Percentiles rank a stretch among this genome's conserved stretches.
Evolutionary conservation across 2,329 filamentous ascomycete genomes (phyloP).

Genomic region (Pseudocercospora eumusae): DNA sequence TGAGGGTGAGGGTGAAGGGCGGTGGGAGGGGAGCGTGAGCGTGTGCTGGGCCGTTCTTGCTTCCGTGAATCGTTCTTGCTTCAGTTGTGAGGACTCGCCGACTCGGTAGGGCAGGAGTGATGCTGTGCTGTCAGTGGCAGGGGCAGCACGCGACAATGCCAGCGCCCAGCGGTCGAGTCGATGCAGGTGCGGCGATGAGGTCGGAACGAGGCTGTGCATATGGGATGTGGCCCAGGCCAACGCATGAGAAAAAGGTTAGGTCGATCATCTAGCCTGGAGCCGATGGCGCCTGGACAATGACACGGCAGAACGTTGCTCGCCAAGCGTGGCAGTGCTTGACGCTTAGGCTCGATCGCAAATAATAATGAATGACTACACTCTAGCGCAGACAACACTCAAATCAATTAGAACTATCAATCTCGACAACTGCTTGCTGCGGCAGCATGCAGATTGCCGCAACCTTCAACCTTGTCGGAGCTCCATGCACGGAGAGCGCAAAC

Average conservation of each 20-base stretch:
- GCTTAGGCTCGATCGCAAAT: neutral
- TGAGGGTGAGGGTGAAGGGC: too few relatives aligned
- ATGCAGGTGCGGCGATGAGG: neutral
- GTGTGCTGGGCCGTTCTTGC: neutral
- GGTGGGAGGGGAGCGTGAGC: too few relatives aligned
- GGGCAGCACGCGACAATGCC: neutral
- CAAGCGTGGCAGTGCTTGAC: neutral
- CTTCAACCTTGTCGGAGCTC: neutral
- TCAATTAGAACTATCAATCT: too few relatives aligned
- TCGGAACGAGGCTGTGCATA: slow-evolving; percentile 6
- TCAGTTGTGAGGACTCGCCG: too few relatives aligned
- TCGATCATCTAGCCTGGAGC: slow-evolving; percentile 4
- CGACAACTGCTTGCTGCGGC: slow-evolving; percentile 9
- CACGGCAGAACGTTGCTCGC: neutral
- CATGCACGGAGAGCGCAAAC: neutral
- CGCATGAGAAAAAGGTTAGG: neutral
- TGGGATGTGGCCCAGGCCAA: neutral
- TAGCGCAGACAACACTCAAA: slow-evolving; percentile 1
- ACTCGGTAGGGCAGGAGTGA: neutral
- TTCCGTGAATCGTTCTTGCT: too few relatives aligned
- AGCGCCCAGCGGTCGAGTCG: neutral
- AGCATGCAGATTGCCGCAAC: slow-evolving; percentile 6
- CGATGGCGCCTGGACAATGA: too few relatives aligned
- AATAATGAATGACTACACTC: too few relatives aligned
- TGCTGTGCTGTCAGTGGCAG: neutral